Conservation (phyloP, 2,329 filamentous ascomycete species). For the Fusarium aywerte region DNA sequence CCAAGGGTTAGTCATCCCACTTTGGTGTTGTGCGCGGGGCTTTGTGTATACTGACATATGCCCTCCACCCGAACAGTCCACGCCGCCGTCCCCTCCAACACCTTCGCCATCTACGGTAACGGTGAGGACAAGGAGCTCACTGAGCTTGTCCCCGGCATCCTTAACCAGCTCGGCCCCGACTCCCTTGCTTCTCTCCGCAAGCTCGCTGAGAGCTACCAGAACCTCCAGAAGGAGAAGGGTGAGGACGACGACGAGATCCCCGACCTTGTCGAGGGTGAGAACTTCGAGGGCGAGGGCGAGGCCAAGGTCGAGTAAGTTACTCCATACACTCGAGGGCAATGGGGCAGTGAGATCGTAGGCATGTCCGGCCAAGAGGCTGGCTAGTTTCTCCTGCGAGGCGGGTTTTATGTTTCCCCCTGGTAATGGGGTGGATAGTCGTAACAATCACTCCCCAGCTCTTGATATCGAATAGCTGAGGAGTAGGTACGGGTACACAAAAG, state of each 20-base stretch:
- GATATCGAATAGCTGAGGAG: slow-evolving; percentile 40
- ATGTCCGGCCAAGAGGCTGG: slow-evolving; percentile 42
- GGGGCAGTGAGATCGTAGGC: slow-evolving; percentile 44
- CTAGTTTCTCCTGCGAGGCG: slow-evolving; percentile 42
- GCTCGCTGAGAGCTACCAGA: slow-evolving; percentile 99
- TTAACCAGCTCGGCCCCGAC: slow-evolving; percentile 99
- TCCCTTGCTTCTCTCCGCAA: slow-evolving; percentile 97
- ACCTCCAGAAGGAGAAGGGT: slow-evolving; percentile 92
- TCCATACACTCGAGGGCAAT: slow-evolving; percentile 35
- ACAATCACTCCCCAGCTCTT: slow-evolving; percentile 42
- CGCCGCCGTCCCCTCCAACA: slow-evolving; percentile 96
- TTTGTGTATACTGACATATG: slow-evolving; percentile 38
- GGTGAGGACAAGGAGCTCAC: slow-evolving; percentile 99
- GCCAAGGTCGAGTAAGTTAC: slow-evolving; percentile 87
- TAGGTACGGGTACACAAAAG: slow-evolving; percentile 46
- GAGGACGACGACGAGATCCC: slow-evolving; percentile 93
- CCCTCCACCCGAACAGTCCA: slow-evolving; percentile 72
- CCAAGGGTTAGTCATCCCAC: slow-evolving; percentile 79
- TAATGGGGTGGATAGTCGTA: slow-evolving; percentile 43
- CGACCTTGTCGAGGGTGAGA: slow-evolving; percentile 95
- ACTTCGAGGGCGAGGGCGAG: slow-evolving; percentile 97
- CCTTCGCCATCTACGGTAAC: slow-evolving; percentile 98
- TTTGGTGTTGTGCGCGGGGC: slow-evolving; percentile 27
- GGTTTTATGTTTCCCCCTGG: slow-evolving; percentile 41
- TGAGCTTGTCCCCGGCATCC: slow-evolving; percentile 98